Evolutionary conservation across 805 yeast species (phyloP), one percentile per base, ranked within the genome.

Genomic region (Teunomyces tritomae): DNA sequence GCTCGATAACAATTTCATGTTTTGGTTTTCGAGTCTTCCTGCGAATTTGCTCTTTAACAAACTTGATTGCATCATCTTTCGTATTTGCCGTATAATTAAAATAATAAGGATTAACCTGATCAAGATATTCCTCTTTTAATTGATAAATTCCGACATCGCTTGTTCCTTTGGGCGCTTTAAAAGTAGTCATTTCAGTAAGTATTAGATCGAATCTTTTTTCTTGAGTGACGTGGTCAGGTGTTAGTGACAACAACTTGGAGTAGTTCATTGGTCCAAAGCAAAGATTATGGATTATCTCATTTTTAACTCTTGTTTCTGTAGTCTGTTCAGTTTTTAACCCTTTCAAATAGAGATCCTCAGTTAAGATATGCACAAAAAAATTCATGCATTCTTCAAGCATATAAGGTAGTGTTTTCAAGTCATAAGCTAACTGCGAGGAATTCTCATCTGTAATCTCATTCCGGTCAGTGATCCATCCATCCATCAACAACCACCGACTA

Each of bases 201-300:
- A 70, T 59, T 9, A 65, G 50, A 53, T 83, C 96, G 70, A 92
- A 90, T 24, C 81, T 69, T 52, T 87, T 88, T 48, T 89, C 94
- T 4, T 80, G 73, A 0, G 83, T 69, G 30, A 90, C 72, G 55
- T 84, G 87, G 44, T 90, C 97, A 0, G 97, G 92, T 2, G 90
- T 76, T 11, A 75, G 78, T 2, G 79, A 68, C 48, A 84, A 76
- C 14, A 94, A 65, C 47, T 87, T 87, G 3, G 94, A 80, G 59
- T 84, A 91, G 17, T 82, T 74, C 71, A 83, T 69, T 2, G 86
- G 84, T 28, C 83, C 82, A 69, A 89, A 87, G 52, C 95, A 84
- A n/a, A 92, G 70, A 2, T 82, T 77, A 58, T 94, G 97, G 17
- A 89, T 73, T n/a, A 92, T 81, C 56, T 91, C 97, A 37, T 79